These are phyloP conservation scores for Eragrostis nindensis DNA, from an alignment of 176 grass and related monocot genomes.

Conservation along the genomic window DNA sequence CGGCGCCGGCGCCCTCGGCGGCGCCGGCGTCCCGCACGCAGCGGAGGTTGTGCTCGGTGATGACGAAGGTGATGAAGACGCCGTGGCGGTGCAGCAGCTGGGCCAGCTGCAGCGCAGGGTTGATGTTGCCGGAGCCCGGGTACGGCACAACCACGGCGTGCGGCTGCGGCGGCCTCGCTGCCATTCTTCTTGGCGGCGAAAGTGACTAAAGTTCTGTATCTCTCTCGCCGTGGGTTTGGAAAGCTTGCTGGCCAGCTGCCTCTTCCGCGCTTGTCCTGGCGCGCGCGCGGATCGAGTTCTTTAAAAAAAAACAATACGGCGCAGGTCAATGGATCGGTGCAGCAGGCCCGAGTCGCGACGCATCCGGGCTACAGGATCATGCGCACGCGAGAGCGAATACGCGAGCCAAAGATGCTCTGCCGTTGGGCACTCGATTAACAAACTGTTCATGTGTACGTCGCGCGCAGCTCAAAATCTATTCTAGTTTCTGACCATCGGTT, in stretches of 20 bases:
- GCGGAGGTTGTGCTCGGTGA: slow-evolving; percentile 62
- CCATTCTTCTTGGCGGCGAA: neutral
- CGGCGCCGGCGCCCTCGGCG: neutral
- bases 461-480: too few relatives aligned
- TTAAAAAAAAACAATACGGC: too few relatives aligned
- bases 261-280: neutral
- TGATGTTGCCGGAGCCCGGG: slow-evolving; percentile 51
- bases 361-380: neutral
- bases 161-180: slow-evolving; percentile 2
- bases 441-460: too few relatives aligned
- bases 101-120: slow-evolving; percentile 56
- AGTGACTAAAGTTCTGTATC: neutral
- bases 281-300: neutral
- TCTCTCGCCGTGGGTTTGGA: neutral
- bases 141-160: slow-evolving; percentile 53
- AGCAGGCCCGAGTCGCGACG: neutral
- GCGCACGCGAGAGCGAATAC: neutral
- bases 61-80: slow-evolving; percentile 65
- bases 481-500: too few relatives aligned
- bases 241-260: too few relatives aligned
- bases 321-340: neutral
- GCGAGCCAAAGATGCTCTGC: neutral
- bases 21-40: neutral
- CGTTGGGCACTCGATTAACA: too few relatives aligned
- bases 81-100: slow-evolving; percentile 42